Percentiles rank a stretch among this genome's conserved stretches.
Evolutionary conservation across 164 flowering plant genomes (phyloP).

Genomic region (Stephania cephalantha): DNA sequence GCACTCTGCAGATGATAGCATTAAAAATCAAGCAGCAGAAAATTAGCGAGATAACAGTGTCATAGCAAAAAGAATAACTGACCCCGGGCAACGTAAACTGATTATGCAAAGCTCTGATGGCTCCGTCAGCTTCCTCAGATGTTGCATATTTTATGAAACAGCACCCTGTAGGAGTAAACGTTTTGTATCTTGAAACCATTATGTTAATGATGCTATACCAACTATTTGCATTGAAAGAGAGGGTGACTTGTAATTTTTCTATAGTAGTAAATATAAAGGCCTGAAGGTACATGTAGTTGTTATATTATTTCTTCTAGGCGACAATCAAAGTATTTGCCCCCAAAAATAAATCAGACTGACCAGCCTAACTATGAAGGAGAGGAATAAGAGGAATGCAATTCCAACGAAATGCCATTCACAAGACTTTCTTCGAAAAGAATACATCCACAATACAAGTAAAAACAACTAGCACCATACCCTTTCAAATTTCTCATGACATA

Average conservation of each 20-base stretch:
- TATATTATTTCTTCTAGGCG: neutral
- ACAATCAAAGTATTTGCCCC: neutral
- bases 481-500: neutral
- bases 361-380: neutral
- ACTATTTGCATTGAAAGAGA: neutral
- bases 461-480: neutral
- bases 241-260: neutral
- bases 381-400: neutral
- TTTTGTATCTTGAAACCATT: constrained; percentile 22
- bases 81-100: constrained; percentile 90
- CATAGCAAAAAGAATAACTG: constrained; percentile 25
- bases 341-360: neutral
- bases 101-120: constrained; percentile 87
- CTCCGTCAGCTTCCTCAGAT: constrained; percentile 89
- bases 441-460: neutral
- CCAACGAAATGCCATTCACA: neutral
- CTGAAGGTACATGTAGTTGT: neutral
- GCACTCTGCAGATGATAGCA: constrained; percentile 47
- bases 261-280: neutral
- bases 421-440: neutral
- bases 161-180: constrained; percentile 72
- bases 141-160: constrained; percentile 94
- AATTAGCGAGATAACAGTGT: neutral
- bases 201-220: constrained; percentile 12
- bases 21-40: constrained; percentile 3